A percentile compares a stretch with the other conserved stretches of the same genome.
Evolutionary conservation across 83 land plant genomes (phyloP).

Genomic region (Thuja plicata): DNA sequence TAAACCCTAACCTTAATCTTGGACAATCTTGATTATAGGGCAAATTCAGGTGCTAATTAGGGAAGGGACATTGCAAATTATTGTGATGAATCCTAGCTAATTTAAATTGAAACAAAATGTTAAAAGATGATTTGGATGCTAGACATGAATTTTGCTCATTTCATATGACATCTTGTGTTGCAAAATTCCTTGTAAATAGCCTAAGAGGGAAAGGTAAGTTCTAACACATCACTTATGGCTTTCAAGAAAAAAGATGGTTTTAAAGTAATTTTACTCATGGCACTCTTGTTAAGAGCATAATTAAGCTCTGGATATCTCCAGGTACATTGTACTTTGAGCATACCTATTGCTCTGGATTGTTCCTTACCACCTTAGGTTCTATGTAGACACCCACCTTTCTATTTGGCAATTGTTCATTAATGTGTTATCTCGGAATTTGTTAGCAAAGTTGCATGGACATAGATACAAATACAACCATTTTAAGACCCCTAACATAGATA

Average conservation of each 20-base stretch:
- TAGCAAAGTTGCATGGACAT: not conserved
- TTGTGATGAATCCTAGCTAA: not conserved
- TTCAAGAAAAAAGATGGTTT: not conserved
- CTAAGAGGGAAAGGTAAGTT: no score
- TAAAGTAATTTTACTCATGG: no score
- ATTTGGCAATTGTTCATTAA: not conserved
- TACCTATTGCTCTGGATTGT: not conserved
- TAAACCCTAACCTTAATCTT: no score
- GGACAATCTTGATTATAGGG: no score
- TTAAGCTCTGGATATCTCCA: no score
- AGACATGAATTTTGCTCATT: not conserved
- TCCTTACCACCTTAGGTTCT: not conserved
- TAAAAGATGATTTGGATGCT: not conserved
- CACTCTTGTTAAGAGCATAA: no score
- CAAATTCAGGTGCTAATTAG: no score
- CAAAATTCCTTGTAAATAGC: not conserved
- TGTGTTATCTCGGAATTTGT: no score
- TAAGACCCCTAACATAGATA: no score
- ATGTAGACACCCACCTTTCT: not conserved
- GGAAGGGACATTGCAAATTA: no score
- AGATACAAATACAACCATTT: no score
- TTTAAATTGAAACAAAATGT: not conserved
- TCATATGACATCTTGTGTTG: not conserved
- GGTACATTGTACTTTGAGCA: not conserved
- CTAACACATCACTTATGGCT: not conserved